A percentile compares a stretch with the other conserved stretches of the same genome.
Conservation (phyloP, 179 eudicot genomes). For the Corrigiola litoralis region DNA sequence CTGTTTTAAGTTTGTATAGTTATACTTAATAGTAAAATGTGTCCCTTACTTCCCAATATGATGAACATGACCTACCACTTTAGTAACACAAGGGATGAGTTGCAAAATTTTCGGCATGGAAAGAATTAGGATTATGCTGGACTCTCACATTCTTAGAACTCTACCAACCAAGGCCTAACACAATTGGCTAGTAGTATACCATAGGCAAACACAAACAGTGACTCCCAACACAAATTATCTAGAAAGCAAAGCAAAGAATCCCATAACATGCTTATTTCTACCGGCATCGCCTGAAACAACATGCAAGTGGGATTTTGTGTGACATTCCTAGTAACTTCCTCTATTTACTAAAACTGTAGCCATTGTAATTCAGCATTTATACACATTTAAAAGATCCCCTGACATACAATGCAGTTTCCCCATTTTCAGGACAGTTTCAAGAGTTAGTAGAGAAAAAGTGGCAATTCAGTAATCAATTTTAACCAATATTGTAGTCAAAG, state of each 20-base stretch:
- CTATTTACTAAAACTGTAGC: not conserved
- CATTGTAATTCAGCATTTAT: slow-evolving; percentile 1
- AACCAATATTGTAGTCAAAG: not conserved
- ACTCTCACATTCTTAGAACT: too few relatives aligned
- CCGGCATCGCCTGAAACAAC: slow-evolving; percentile 5
- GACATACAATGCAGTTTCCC: not conserved
- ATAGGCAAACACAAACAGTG: not conserved
- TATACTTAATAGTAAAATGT: too few relatives aligned
- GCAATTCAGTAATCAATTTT: not conserved
- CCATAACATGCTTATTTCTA: slow-evolving; percentile 3
- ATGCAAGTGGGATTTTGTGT: slow-evolving; percentile 16
- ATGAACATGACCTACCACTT: too few relatives aligned
- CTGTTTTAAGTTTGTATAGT: too few relatives aligned
- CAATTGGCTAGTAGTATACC: not conserved
- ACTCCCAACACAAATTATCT: slow-evolving; percentile 1
- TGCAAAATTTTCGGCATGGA: too few relatives aligned
- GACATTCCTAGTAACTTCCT: slow-evolving; percentile 10
- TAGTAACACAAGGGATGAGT: too few relatives aligned
- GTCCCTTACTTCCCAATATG: too few relatives aligned
- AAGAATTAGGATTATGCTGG: too few relatives aligned
- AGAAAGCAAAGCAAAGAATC: slow-evolving; percentile 4
- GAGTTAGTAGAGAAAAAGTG: not conserved
- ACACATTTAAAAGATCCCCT: not conserved
- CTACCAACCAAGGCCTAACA: not conserved
- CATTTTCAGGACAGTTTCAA: not conserved